A percentile compares a stretch with the other conserved stretches of the same genome.
Evolutionary conservation across 495 filamentous ascomycete species (phyloP).

Genomic region (Daldinia decipiens): DNA sequence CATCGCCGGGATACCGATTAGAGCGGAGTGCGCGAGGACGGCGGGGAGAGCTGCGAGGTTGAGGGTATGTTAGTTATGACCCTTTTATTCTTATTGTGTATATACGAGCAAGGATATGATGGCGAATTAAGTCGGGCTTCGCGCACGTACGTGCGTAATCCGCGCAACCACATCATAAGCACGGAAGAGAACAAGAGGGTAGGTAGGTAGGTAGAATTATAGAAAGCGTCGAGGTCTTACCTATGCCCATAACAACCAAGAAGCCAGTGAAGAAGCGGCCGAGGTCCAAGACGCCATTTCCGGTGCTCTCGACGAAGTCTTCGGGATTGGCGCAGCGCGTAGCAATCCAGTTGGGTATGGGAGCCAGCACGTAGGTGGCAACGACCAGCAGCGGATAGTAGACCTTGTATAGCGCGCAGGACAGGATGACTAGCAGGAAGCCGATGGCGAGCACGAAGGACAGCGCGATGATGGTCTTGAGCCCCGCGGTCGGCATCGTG

Average conservation of each 20-base stretch:
- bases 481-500: conserved; percentile 83
- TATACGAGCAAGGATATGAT: not conserved
- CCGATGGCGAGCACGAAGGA: conserved; percentile 99
- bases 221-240: conserved; percentile 62
- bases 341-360: conserved; percentile 96
- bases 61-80: conserved; percentile 4
- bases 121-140: not conserved
- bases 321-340: conserved; percentile 88
- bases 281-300: conserved; percentile 85
- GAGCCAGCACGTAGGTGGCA: conserved; percentile 92
- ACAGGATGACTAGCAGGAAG: conserved; percentile 98
- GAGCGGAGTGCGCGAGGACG: conserved; percentile 82
- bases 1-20: conserved; percentile 88
- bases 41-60: conserved; percentile 79
- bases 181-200: not conserved
- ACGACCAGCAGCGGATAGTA: conserved; percentile 96
- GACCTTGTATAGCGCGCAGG: conserved; percentile 89
- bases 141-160: conserved; percentile 5
- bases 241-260: conserved; percentile 96
- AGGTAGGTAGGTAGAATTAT: too few relatives aligned
- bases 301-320: conserved; percentile 90
- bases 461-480: conserved; percentile 98
- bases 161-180: conserved; percentile 1
- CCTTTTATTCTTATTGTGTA: not conserved
- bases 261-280: conserved; percentile 95